Conservation (phyloP, 768 basidiomycete species). For the Amanita brunnescens region DNA sequence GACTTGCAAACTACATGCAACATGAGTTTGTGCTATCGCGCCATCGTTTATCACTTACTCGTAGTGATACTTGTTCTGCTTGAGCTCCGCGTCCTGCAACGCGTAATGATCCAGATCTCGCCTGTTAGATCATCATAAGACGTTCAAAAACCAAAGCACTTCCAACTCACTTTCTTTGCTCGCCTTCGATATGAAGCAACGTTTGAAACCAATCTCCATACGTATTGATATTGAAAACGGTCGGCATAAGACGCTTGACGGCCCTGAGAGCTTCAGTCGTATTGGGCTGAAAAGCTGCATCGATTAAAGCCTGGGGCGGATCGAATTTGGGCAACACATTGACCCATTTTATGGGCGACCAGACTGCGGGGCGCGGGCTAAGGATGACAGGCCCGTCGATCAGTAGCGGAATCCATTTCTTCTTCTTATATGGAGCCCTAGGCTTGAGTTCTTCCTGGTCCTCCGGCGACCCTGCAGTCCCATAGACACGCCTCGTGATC, state of each 20-base stretch:
- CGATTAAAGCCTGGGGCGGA: constrained; percentile 22
- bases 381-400: constrained; percentile 23
- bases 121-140: constrained; percentile 12
- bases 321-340: constrained; percentile 22
- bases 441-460: constrained; percentile 43
- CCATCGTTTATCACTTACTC: constrained; percentile 24
- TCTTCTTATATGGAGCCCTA: constrained; percentile 31
- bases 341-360: constrained; percentile 29
- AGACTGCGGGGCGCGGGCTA: constrained; percentile 29
- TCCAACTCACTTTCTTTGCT: constrained; percentile 31
- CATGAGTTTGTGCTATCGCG: background rate
- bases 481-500: constrained; percentile 36
- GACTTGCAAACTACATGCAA: constrained; percentile 34
- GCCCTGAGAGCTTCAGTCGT: background rate
- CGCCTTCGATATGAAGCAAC: constrained; percentile 42
- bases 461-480: constrained; percentile 37
- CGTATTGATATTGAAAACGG: constrained; percentile 24
- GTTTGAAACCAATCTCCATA: constrained; percentile 38
- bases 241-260: constrained; percentile 28
- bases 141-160: constrained; percentile 8
- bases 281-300: constrained; percentile 17
- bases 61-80: constrained; percentile 30
- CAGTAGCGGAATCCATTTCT: constrained; percentile 16
- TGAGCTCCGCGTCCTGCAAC: constrained; percentile 27
- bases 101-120: constrained; percentile 30